Evolutionary conservation across 2,329 filamentous ascomycete genomes (phyloP), one percentile per base, ranked within the genome.

Genomic region (Capronia americana): DNA sequence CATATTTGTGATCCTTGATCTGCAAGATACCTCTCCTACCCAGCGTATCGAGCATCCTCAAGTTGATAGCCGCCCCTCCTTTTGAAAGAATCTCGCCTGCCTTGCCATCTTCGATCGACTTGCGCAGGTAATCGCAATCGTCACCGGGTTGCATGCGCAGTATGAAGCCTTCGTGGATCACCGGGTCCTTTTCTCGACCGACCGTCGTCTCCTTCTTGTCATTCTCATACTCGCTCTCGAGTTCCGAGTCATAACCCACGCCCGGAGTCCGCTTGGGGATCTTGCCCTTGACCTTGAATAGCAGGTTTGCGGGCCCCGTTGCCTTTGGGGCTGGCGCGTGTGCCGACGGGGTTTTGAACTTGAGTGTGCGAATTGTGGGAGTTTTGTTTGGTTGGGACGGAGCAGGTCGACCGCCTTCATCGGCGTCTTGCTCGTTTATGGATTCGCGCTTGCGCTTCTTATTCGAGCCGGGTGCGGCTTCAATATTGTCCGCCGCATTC

Each of bases 231-330:
- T 55, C 51, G 24, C n/a, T 44, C 26, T 66, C 64, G 32, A 66
- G 92, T 78, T 98, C 95, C 2, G 93, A 97, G 77, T 99, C 95
- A 79, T 98, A 99, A 7, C 94, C 95, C 63, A 96, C 92, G 59
- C 95, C 95, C 1, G 87, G 86, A 4, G 88, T 88, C 69, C 92
- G 86, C 34, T 86, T 82, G 6, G 91, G 90, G 1, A 87, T 84
- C 69, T 88, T 86, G n/a, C 89, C 90, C 72, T 89, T 87, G 57
- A 87, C 82, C 73, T 88, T 90, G 64, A 92, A 80, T 61, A 86
- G 86, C 63, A 89, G 81, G 34, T 76, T 82, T 67, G 79, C 79
- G 32, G 58, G 20, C 8, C 46, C 58, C 14, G 79, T 70, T 3
- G 74, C 50, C 20, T 62, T 70, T 34, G 54, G 54, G 24, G 30